These are phyloP conservation scores for Teunomyces gatunensis DNA, from an alignment of 805 yeast species.

Conservation along the genomic window DNA sequence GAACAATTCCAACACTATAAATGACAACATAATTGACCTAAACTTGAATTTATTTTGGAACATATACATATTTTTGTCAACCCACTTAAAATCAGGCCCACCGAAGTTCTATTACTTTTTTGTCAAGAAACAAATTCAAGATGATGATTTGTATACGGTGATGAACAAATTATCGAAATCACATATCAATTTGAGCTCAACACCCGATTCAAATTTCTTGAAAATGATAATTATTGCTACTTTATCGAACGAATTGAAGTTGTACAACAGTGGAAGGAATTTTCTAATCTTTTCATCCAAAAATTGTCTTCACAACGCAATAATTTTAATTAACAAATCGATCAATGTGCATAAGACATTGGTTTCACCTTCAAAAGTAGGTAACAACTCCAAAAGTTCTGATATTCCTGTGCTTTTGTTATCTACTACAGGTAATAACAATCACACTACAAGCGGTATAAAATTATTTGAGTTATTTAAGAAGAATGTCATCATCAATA, in stretches of 20 bases:
- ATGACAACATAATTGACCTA: slow-evolving; percentile 28
- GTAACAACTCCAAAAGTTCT: background rate
- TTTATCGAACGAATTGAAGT: slow-evolving; percentile 34
- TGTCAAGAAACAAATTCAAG: slow-evolving; percentile 8
- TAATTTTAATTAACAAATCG: slow-evolving; percentile 50
- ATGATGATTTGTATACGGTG: slow-evolving; percentile 8
- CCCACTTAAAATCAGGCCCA: slow-evolving; percentile 28
- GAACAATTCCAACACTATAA: slow-evolving; percentile 16
- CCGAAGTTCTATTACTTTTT: slow-evolving; percentile 20
- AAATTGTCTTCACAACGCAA: slow-evolving; percentile 49
- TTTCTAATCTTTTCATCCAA: slow-evolving; percentile 32
- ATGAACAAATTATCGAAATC: slow-evolving; percentile 28
- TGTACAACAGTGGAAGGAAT: slow-evolving; percentile 16
- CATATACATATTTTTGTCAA: slow-evolving; percentile 46
- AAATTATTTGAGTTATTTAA: slow-evolving; percentile 42
- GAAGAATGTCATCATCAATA: slow-evolving; percentile 47
- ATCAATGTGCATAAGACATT: slow-evolving; percentile 12
- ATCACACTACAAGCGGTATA: background rate
- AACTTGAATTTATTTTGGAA: slow-evolving; percentile 45
- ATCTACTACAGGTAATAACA: background rate
- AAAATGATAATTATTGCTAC: slow-evolving; percentile 30
- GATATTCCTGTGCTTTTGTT: background rate
- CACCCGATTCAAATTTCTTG: slow-evolving; percentile 12
- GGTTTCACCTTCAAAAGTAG: background rate
- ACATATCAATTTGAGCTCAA: slow-evolving; percentile 13